Conservation (phyloP, 1,284 basidiomycete species). For the Apiotrichum gamsii region DNA sequence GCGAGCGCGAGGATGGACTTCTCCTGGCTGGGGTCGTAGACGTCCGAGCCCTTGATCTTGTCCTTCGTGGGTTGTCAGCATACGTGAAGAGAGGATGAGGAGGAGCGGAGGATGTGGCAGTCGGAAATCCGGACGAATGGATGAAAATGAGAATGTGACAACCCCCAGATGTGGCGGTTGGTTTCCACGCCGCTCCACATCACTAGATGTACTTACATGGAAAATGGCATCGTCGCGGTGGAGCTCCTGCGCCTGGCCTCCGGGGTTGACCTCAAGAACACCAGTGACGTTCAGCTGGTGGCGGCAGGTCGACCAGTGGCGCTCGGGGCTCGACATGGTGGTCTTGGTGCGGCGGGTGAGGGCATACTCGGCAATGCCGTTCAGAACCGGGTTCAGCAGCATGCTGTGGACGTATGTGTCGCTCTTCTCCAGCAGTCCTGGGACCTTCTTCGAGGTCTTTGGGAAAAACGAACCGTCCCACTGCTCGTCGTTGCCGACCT, state of each 20-base stretch:
- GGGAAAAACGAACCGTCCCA: slow-evolving; percentile 20
- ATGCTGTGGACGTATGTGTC: slow-evolving; percentile 11
- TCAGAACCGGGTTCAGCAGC: slow-evolving; percentile 13
- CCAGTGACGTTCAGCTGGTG: slow-evolving; percentile 20
- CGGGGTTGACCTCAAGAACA: slow-evolving; percentile 15
- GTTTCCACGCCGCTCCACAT: no score
- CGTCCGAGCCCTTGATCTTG: slow-evolving; percentile 14
- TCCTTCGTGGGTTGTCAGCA: no score
- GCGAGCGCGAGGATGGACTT: slow-evolving; percentile 13
- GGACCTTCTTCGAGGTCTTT: slow-evolving; percentile 15
- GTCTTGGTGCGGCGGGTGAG: slow-evolving; percentile 17
- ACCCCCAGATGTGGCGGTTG: no score
- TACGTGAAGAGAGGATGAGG: no score
- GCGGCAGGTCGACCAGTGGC: slow-evolving; percentile 15
- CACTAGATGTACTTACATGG: no score
- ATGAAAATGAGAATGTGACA: no score
- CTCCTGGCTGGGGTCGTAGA: slow-evolving; percentile 13
- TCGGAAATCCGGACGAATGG: no score
- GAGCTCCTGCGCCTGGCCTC: slow-evolving; percentile 16
- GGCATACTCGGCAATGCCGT: slow-evolving; percentile 14
- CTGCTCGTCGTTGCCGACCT: slow-evolving; percentile 14
- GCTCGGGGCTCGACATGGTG: slow-evolving; percentile 14
- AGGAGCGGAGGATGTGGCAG: no score
- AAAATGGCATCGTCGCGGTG: slow-evolving; percentile 20
- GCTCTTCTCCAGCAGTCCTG: slow-evolving; percentile 13